These are phyloP conservation scores for Magnusiomyces fungicola DNA, from an alignment of 1,139 yeast genomes.

Conservation along the genomic window DNA sequence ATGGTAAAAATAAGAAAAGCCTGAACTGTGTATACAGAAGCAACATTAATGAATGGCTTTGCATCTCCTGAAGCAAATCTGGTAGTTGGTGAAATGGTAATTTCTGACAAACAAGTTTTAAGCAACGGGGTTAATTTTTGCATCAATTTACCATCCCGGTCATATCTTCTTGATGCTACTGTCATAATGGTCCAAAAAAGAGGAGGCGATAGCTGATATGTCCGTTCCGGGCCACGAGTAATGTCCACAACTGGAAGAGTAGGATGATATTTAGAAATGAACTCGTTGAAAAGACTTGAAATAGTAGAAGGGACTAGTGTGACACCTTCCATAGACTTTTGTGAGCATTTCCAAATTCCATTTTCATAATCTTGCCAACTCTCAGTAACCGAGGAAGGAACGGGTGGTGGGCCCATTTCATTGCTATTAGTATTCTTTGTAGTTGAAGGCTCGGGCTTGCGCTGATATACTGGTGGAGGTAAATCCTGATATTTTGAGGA, in stretches of 20 bases:
- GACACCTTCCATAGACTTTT: slow-evolving; percentile 63
- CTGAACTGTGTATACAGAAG: slow-evolving; percentile 92
- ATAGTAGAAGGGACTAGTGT: slow-evolving; percentile 56
- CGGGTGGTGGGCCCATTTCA: background rate
- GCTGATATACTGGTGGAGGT: background rate
- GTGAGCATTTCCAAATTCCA: slow-evolving; percentile 38
- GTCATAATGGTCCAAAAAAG: slow-evolving; percentile 92
- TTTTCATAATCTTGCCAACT: slow-evolving; percentile 15
- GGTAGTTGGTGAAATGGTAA: slow-evolving; percentile 84
- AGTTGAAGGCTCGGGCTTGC: background rate
- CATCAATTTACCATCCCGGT: slow-evolving; percentile 40
- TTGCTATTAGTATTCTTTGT: background rate
- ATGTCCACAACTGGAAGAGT: slow-evolving; percentile 84
- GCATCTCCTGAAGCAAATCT: slow-evolving; percentile 48
- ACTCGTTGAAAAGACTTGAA: slow-evolving; percentile 59
- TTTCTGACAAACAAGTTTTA: slow-evolving; percentile 73
- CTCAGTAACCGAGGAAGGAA: slow-evolving; percentile 1
- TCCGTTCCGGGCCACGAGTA: slow-evolving; percentile 68
- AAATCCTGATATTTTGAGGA: background rate
- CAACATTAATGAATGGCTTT: slow-evolving; percentile 71
- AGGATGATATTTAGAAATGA: slow-evolving; percentile 67
- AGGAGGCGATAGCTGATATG: slow-evolving; percentile 74
- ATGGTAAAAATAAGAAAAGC: slow-evolving; percentile 80
- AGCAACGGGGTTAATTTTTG: slow-evolving; percentile 56
- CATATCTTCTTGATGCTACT: slow-evolving; percentile 61